These are phyloP conservation scores for Rhododendron mucronatum DNA, from an alignment of 148 eudicot species.

Conservation along the genomic window DNA sequence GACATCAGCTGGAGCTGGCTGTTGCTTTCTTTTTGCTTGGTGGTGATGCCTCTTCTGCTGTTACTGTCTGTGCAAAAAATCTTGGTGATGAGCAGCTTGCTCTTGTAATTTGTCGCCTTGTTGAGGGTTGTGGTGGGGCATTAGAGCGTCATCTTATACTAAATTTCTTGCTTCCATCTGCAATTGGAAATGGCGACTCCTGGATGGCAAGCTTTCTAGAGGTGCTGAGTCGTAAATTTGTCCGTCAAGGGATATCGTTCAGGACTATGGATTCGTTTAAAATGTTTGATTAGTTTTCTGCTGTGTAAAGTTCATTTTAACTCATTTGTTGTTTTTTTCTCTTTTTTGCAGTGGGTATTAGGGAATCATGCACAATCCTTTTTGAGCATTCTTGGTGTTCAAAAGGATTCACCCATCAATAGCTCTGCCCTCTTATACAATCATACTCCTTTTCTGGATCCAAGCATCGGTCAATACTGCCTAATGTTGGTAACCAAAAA, in stretches of 20 bases:
- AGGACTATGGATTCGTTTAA: neutral
- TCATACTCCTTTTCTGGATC: constrained; percentile 58
- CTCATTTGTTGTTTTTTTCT: neutral
- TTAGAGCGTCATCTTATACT: constrained; percentile 64
- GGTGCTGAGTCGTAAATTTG: constrained; percentile 32
- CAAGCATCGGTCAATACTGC: constrained; percentile 87
- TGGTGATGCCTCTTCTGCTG: constrained; percentile 84
- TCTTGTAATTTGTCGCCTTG: constrained; percentile 88
- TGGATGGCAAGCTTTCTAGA: constrained; percentile 87
- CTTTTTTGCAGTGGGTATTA: constrained; percentile 60
- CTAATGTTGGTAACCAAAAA: constrained; percentile 66
- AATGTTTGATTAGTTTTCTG: neutral
- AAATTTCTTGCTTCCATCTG: constrained; percentile 82
- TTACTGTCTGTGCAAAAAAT: constrained; percentile 86
- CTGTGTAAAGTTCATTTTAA: neutral
- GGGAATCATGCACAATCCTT: constrained; percentile 68
- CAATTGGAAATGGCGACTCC: constrained; percentile 64
- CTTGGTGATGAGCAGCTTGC: constrained; percentile 98
- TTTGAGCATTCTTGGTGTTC: constrained; percentile 50
- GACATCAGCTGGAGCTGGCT: constrained; percentile 92
- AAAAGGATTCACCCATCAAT: constrained; percentile 29
- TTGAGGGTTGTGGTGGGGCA: constrained; percentile 78
- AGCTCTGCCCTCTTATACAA: constrained; percentile 30
- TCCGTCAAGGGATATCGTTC: neutral
- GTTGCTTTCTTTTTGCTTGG: constrained; percentile 96